A percentile compares a stretch with the other conserved stretches of the same genome.
Evolutionary conservation across 495 filamentous ascomycete species (phyloP).

Genomic region (Lasiosphaeria miniovina): DNA sequence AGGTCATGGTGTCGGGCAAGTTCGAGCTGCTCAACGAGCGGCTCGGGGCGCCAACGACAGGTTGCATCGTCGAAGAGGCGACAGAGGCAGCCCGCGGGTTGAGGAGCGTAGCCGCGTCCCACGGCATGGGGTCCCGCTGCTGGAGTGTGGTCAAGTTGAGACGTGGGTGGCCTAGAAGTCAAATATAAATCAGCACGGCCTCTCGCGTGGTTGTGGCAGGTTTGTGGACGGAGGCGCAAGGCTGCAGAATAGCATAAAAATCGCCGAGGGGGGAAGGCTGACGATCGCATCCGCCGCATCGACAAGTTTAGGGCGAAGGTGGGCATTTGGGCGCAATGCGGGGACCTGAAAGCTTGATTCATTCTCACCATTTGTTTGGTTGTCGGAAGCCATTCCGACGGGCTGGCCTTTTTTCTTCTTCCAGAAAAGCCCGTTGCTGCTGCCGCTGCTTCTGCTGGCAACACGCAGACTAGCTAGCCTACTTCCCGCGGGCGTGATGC

Average conservation of each 20-base stretch:
- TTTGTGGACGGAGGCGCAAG: neutral
- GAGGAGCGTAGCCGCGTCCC: constrained; percentile 25
- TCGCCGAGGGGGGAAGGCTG: too few species aligned
- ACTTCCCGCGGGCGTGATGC: constrained; percentile 10
- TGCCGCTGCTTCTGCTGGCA: constrained; percentile 8
- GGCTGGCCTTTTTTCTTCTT: neutral
- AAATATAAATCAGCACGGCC: constrained; percentile 3
- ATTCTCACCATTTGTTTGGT: constrained; percentile 18
- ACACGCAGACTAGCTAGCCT: constrained; percentile 5
- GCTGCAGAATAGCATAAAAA: neutral
- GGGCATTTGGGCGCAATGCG: too few species aligned
- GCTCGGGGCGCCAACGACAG: constrained; percentile 9
- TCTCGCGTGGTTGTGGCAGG: neutral
- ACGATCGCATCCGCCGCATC: too few species aligned
- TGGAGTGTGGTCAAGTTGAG: constrained; percentile 8
- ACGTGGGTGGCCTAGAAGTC: constrained; percentile 2
- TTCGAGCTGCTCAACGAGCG: constrained; percentile 8
- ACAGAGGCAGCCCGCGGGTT: constrained; percentile 25
- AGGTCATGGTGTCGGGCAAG: constrained; percentile 21
- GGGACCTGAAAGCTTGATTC: neutral
- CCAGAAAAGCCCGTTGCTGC: neutral
- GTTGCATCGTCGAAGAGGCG: constrained; percentile 12
- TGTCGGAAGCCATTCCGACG: constrained; percentile 11
- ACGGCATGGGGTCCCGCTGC: constrained; percentile 23
- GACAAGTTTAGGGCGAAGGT: too few species aligned